A percentile compares a stretch with the other conserved stretches of the same genome.
Conservation (phyloP, 257 asterid species). For the Fraxinus cuspidata region DNA sequence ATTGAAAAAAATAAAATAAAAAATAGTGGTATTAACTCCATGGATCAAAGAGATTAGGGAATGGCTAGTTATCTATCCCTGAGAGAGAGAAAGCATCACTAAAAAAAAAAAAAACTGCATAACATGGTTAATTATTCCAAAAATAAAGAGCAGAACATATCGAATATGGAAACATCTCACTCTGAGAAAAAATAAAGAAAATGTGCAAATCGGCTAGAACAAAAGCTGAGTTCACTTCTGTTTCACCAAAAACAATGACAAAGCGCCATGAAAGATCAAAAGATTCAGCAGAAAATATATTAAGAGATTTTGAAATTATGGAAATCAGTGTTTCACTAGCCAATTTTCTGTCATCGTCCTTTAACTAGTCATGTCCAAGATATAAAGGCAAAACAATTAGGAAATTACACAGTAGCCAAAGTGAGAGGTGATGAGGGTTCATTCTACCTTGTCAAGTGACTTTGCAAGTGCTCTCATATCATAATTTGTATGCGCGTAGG, state of each 20-base stretch:
- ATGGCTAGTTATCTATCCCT: slow-evolving; percentile 10
- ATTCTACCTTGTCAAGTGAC: slow-evolving; percentile 76
- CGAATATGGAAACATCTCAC: neutral
- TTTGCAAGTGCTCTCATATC: slow-evolving; percentile 77
- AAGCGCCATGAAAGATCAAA: neutral
- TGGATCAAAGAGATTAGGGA: slow-evolving; percentile 19
- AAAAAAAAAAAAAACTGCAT: neutral
- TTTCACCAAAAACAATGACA: neutral
- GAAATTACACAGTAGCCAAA: neutral
- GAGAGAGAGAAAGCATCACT: neutral
- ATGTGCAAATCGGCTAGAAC: neutral
- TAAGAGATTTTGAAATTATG: neutral
- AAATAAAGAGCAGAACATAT: neutral
- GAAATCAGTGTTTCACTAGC: neutral
- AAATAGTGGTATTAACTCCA: slow-evolving; percentile 2
- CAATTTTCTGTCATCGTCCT: neutral
- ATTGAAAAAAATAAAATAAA: neutral
- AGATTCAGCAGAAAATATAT: neutral
- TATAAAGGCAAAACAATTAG: neutral
- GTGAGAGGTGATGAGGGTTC: neutral
- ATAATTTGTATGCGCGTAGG: slow-evolving; percentile 91
- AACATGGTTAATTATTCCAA: neutral
- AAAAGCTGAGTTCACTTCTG: neutral
- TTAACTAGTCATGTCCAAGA: neutral
- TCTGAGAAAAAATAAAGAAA: neutral